Evolutionary conservation across 805 yeast genomes (phyloP).

Genomic region (Kazachstania martiniae): DNA sequence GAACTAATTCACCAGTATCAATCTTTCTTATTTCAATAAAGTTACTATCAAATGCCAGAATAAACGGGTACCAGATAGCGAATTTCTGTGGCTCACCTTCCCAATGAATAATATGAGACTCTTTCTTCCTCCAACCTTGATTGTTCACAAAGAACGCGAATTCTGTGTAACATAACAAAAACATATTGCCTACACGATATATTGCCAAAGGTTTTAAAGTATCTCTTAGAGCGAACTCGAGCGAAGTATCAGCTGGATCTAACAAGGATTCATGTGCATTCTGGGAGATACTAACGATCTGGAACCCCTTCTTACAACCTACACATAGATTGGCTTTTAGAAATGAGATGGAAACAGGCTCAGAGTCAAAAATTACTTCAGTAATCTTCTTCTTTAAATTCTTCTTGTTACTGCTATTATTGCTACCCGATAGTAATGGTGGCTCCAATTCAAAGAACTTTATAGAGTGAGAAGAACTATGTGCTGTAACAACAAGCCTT

Average conservation of each 20-base stretch:
- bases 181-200: constrained; percentile 81
- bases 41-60: constrained; percentile 79
- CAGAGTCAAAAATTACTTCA: constrained; percentile 76
- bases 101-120: constrained; percentile 93
- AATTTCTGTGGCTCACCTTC: constrained; percentile 91
- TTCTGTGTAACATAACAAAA: constrained; percentile 79
- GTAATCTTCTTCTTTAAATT: constrained; percentile 55
- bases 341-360: constrained; percentile 85
- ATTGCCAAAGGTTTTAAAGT: constrained; percentile 84
- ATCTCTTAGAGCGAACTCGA: constrained; percentile 71
- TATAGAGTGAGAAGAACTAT: constrained; percentile 68
- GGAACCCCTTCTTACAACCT: constrained; percentile 95
- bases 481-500: constrained; percentile 80
- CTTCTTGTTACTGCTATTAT: constrained; percentile 48
- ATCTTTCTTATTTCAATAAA: constrained; percentile 90
- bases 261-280: constrained; percentile 79
- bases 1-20: constrained; percentile 71
- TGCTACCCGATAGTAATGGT: constrained; percentile 34
- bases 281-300: constrained; percentile 77
- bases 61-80: constrained; percentile 88
- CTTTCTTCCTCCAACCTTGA: constrained; percentile 93
- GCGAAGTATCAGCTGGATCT: constrained; percentile 97
- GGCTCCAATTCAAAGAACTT: constrained; percentile 73
- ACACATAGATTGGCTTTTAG: constrained; percentile 81
- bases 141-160: constrained; percentile 90